Evolutionary conservation across 768 basidiomycete genomes (phyloP).

Genomic region (Mycena haematopus): DNA sequence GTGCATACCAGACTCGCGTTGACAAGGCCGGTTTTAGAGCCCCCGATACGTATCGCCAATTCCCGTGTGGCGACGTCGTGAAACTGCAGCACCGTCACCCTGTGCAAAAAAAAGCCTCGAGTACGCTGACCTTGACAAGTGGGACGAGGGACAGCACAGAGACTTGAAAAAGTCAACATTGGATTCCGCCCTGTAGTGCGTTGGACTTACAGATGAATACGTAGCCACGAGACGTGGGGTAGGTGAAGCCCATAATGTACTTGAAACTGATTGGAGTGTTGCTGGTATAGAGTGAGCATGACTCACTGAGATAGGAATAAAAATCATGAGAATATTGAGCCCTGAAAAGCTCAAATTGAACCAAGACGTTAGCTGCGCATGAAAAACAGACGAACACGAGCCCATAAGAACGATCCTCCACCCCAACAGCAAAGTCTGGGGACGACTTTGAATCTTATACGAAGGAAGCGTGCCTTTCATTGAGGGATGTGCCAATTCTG

Average conservation of each 20-base stretch:
- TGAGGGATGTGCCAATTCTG: background rate
- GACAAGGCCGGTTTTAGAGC: constrained; percentile 76
- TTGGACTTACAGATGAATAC: constrained; percentile 17
- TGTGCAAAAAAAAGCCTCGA: background rate
- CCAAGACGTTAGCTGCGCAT: background rate
- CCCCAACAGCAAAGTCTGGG: constrained; percentile 4
- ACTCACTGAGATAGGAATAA: constrained; percentile 20
- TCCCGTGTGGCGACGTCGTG: constrained; percentile 81
- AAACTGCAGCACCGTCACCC: constrained; percentile 51
- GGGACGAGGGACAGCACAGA: constrained; percentile 58
- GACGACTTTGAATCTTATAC: background rate
- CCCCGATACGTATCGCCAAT: constrained; percentile 76
- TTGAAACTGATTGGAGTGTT: background rate
- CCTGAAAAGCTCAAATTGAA: background rate
- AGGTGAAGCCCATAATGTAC: constrained; percentile 18
- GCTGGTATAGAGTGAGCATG: background rate
- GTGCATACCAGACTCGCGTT: constrained; percentile 77
- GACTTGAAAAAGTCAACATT: constrained; percentile 38
- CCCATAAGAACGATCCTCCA: constrained; percentile 20
- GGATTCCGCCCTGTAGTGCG: background rate
- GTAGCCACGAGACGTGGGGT: constrained; percentile 18
- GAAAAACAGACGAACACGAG: constrained; percentile 19
- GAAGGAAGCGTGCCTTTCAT: constrained; percentile 3
- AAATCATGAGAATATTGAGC: constrained; percentile 26
- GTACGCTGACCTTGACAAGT: constrained; percentile 37